Percentiles rank a stretch among this genome's conserved stretches.
Evolutionary conservation across 495 filamentous ascomycete genomes (phyloP).

Genomic region (Hypoxylon cercidicola): DNA sequence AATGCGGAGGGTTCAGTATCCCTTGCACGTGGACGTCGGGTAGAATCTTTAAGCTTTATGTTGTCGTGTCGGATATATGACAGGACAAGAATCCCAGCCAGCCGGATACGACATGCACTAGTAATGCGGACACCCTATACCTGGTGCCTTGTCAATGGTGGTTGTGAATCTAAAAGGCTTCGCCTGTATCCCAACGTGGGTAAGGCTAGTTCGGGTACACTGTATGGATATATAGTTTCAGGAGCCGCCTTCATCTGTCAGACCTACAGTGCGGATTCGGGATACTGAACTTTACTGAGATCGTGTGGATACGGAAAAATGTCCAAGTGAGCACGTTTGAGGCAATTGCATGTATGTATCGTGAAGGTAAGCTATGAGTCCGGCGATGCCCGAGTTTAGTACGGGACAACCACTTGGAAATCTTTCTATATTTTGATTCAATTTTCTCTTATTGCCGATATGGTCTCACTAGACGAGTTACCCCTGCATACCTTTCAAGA

Average conservation of each 20-base stretch:
- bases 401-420: neutral
- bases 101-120: slow-evolving; percentile 19
- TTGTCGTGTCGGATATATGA: neutral
- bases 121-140: too few species aligned
- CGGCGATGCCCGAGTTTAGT: neutral
- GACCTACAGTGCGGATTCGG: neutral
- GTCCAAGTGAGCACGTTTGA: slow-evolving; percentile 5
- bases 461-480: too few species aligned
- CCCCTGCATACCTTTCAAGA: neutral
- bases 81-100: slow-evolving; percentile 8
- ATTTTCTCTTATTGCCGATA: neutral
- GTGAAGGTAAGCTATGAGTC: neutral
- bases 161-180: slow-evolving; percentile 17
- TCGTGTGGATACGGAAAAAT: neutral
- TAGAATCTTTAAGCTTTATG: neutral
- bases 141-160: too few species aligned
- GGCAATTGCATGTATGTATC: neutral
- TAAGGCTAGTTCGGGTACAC: too few species aligned
- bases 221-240: too few species aligned
- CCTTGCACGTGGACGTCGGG: slow-evolving; percentile 7
- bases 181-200: neutral
- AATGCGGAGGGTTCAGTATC: slow-evolving; percentile 9
- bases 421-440: neutral
- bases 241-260: neutral
- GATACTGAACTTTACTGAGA: neutral